A percentile compares a stretch with the other conserved stretches of the same genome.
Conservation (phyloP, 306 rosid genomes). For the Begonia masoniana region DNA sequence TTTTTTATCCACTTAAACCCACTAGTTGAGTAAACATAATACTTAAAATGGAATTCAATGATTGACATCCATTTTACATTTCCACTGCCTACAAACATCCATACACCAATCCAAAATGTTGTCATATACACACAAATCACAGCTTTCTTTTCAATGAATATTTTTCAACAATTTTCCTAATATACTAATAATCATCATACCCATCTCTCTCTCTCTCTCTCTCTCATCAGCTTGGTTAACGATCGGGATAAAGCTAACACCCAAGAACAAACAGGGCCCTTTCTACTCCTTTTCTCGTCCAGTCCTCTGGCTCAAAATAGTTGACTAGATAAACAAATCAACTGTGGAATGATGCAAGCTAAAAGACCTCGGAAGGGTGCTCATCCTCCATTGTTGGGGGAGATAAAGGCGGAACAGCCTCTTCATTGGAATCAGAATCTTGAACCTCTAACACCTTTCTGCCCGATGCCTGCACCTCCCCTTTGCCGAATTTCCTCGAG, state of each 20-base stretch:
- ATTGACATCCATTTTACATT: no score
- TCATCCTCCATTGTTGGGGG: constrained; percentile 46
- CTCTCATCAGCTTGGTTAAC: constrained; percentile 20
- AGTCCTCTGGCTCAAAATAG: neutral
- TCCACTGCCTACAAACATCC: neutral
- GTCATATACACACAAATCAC: neutral
- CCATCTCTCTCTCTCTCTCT: constrained; percentile 1
- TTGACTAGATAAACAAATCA: neutral
- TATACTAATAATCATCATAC: neutral
- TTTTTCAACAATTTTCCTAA: neutral
- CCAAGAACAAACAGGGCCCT: constrained; percentile 2
- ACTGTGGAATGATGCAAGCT: neutral
- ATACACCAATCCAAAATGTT: neutral
- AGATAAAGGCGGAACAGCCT: constrained; percentile 75
- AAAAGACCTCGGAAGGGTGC: constrained; percentile 3
- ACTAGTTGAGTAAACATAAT: no score
- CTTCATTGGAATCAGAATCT: constrained; percentile 28
- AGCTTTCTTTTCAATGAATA: neutral
- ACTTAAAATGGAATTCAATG: neutral
- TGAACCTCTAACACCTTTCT: constrained; percentile 49
- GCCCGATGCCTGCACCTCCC: constrained; percentile 32
- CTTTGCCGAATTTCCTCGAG: constrained; percentile 38
- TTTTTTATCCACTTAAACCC: no score
- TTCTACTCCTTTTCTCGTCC: neutral
- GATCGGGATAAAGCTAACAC: constrained; percentile 16